Evolutionary conservation across 495 filamentous ascomycete species (phyloP), one percentile per base, ranked within the genome.

Genomic region (Usnea hakonensis): DNA sequence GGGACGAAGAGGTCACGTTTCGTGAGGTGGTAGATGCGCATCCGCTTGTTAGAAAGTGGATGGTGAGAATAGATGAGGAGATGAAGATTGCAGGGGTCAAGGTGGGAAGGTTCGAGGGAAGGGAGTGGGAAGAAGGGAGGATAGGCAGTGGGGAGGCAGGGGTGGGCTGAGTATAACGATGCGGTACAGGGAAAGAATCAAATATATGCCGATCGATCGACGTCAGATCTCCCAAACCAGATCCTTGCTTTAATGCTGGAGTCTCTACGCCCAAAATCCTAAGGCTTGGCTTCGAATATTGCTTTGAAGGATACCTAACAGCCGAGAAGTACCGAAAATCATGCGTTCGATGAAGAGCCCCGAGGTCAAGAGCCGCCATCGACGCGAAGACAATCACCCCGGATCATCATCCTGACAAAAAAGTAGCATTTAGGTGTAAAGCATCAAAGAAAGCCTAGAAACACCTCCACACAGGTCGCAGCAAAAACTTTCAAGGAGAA

Each of bases 51-150:
- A 75, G 74, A 58, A 70, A 63, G 56, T 81, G 85, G 77, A 75
- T 83, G 60, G 75, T 74, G 46, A 79, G 73, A 55, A 73, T 85
- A 46, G 66, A 77, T 58, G 74, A 75, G 65, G 78, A 77, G 61
- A 76, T 77, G 74, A 75, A 77, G 52, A 70, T 68, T 4, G 58
- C 77, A 52, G 76, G 80, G 64, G 68, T 73, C 23, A 61, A 59
- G 26, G 40, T 58, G 44, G 55, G 60, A 33, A 46, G 17, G 32
- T 70, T 68, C 46, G 44, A 61, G 46, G 68, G 65, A 30, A 38
- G 41, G 46, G 63, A 62, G 41, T 67, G 68, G 63, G 68, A 65
- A 44, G n/a, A 50, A 10, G 65, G 65, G 6, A 41, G 66, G 55
- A 35, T 66, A 26, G 58, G 17, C n/a, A 40, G 23, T 21, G 36